Base-by-base conservation (phyloP, 768 basidiomycete genomes). In the Heimioporus sp. region DNA sequence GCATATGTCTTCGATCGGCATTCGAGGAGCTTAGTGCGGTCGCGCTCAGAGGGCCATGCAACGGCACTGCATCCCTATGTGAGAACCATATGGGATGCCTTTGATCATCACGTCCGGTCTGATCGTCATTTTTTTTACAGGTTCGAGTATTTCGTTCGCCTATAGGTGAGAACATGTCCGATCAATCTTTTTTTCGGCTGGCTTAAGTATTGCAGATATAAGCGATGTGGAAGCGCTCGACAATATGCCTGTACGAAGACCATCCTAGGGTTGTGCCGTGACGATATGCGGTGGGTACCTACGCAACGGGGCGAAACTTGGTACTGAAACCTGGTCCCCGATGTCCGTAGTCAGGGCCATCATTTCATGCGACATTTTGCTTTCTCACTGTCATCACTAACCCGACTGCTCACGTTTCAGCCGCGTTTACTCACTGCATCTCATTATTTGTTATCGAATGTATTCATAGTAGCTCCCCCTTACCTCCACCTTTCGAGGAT, bases 91-190 rank as follows among this genome's bases (percentile, higher is more conserved):
- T 28, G 24, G 24, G 5, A 28, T 5, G 24, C 5, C 43, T 45
- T 30, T 30, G 35, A 6, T 43, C 13, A 5, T 47, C 40, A 32
- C 39, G 44, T 46, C 48, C 48, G 32, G 19, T 17, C 46, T 63
- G 50, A 59, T 52, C 46, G 34, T 48, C 30, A 10, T 49, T 35
- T 15, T 16, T 40, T 48, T 21, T 11, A 37, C 44, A 69, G 67
- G 49, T 69, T 53, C 63, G 67, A 17, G 52, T 58, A 21, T 69
- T 69, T 41, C 62, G 56, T 38, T 69, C 68, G 30, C 68, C 68
- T 28, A 69, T 69, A 49, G 68, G 68, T 69, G 45, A 43, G 67
- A 45, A 48, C 8, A 16, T 16, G 31, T 5, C 32, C 2, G n/a
- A 32, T 10, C 40, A 20, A 34, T 16, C 8, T 44, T 20, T 5